Percentiles rank a stretch among this genome's conserved stretches.
Evolutionary conservation across 257 asterid genomes (phyloP).

Genomic region (Solanum appendiculatum): DNA sequence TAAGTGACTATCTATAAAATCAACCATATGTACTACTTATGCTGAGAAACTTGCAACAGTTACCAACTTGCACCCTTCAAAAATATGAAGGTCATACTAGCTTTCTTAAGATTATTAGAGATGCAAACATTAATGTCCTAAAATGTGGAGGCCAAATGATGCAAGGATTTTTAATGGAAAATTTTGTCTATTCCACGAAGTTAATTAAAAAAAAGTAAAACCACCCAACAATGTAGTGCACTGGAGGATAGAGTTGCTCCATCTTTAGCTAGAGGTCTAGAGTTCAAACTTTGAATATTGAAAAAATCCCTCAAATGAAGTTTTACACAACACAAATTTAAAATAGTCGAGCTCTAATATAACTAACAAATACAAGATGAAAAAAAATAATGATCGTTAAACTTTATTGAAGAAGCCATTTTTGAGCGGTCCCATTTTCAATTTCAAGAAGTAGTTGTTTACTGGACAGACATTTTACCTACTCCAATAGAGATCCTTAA

Average conservation of each 20-base stretch:
- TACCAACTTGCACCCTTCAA: not conserved
- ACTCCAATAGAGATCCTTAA: not conserved
- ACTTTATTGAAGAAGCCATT: not conserved
- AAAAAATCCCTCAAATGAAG: not conserved
- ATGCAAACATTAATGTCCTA: not conserved
- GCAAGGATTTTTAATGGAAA: not conserved
- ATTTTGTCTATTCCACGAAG: not conserved
- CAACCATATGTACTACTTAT: not conserved
- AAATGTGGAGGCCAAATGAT: not conserved
- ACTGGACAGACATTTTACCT: not conserved
- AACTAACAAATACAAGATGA: no score
- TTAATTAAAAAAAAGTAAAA: not conserved
- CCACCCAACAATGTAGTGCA: no score
- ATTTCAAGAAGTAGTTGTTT: not conserved
- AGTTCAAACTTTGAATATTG: not conserved
- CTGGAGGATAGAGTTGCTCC: no score
- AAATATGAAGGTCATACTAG: not conserved
- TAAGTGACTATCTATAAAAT: not conserved
- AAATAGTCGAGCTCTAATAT: no score
- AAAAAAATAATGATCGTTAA: not conserved
- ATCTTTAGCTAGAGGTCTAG: accelerated
- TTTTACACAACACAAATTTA: accelerated
- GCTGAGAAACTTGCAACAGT: not conserved
- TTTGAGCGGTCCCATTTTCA: not conserved
- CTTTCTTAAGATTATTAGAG: not conserved